Conservation (phyloP, 129 eudicot genomes). For the Oenanthe sinensis region DNA sequence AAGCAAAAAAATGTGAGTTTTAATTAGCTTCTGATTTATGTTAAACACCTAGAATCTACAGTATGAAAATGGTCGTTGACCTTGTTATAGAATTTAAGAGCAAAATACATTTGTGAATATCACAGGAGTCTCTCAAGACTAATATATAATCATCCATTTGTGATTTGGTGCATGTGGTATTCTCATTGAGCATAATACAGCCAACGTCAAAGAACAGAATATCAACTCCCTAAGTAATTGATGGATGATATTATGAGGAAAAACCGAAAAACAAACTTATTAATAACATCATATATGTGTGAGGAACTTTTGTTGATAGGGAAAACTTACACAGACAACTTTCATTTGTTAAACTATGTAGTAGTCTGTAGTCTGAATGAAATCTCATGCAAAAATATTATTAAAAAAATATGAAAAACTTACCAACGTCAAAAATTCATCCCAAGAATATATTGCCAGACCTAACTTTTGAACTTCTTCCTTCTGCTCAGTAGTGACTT, state of each 20-base stretch:
- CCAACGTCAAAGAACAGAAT: neutral
- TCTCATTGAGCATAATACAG: neutral
- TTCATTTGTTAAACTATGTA: neutral
- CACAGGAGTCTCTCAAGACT: neutral
- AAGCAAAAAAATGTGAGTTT: neutral
- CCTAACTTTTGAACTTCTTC: slow-evolving; percentile 67
- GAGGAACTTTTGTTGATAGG: neutral
- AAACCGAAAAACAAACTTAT: neutral
- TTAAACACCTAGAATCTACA: neutral
- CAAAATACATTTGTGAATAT: neutral
- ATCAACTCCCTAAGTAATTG: neutral
- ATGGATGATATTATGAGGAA: neutral
- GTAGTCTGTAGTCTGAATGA: neutral
- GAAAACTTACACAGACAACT: neutral
- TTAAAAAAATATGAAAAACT: slow-evolving; percentile 12
- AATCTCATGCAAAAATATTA: neutral
- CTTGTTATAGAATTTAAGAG: no score
- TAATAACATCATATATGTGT: neutral
- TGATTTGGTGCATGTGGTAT: neutral
- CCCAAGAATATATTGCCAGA: slow-evolving; percentile 60
- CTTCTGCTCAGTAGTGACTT: slow-evolving; percentile 56
- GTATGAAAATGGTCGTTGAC: no score
- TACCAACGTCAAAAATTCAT: slow-evolving; percentile 71
- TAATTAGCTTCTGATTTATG: neutral
- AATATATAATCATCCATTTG: neutral